phyloP scores from a whole-genome alignment of 352 stramenopile species.

The Phytophthora hibernalis region DNA sequence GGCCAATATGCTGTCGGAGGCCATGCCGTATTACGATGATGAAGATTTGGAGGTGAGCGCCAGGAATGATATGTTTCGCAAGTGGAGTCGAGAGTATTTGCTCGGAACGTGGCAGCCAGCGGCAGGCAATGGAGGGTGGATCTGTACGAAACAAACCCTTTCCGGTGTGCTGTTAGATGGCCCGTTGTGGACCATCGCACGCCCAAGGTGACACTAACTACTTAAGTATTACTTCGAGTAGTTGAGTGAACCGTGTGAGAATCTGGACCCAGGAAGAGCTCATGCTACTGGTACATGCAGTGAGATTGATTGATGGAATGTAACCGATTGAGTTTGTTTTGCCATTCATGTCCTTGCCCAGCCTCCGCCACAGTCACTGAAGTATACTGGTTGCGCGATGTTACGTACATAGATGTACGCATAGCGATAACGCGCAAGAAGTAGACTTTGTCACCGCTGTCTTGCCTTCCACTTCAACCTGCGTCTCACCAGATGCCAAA shows the following conservation, averaged over 20 bases:
- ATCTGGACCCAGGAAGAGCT: no score
- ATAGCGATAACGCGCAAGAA: slow-evolving; percentile 24
- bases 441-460: slow-evolving; percentile 9
- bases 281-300: no score
- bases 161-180: neutral
- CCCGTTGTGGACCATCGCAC: neutral
- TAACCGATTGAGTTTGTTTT: no score
- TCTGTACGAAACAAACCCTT: neutral
- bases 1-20: neutral
- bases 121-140: neutral
- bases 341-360: no score
- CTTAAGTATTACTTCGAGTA: no score
- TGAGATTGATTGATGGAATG: no score
- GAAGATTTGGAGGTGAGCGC: neutral
- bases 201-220: no score
- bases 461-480: neutral
- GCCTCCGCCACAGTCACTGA: no score
- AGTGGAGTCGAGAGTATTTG: neutral
- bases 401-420: slow-evolving; percentile 33
- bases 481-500: no score
- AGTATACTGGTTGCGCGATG: no score
- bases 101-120: neutral
- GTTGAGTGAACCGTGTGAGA: no score
- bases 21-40: neutral
- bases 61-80: neutral